Conservation (phyloP, 139 green algal species). For the Coelastrella sp. region DNA sequence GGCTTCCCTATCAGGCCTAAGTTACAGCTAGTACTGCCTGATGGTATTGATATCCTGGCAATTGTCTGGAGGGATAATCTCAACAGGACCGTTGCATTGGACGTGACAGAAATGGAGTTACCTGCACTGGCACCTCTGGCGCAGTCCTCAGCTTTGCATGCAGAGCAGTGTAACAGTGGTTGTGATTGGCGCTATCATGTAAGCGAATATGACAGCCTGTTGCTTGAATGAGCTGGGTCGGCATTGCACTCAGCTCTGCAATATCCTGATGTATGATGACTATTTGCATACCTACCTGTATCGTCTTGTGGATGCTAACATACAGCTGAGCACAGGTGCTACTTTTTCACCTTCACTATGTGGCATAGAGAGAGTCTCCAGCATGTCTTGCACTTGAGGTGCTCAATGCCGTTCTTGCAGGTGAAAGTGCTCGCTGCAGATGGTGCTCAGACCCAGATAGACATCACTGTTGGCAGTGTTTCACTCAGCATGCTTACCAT, state of each 20-base stretch:
- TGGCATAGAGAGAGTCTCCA: too few species aligned
- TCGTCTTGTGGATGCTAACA: too few species aligned
- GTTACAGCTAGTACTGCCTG: constrained; percentile 31
- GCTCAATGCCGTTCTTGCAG: neutral
- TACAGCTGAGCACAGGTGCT: neutral
- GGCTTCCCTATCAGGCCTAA: constrained; percentile 53
- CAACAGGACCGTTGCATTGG: constrained; percentile 54
- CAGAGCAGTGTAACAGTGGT: constrained; percentile 37
- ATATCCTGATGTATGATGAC: neutral
- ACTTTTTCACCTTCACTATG: neutral
- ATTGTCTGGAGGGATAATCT: constrained; percentile 57
- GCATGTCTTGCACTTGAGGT: neutral
- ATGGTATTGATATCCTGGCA: constrained; percentile 1
- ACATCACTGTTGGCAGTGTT: constrained; percentile 41
- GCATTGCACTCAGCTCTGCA: neutral
- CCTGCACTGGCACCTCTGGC: constrained; percentile 37
- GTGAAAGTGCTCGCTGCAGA: constrained; percentile 33
- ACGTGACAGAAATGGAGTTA: constrained; percentile 8
- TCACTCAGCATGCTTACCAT: constrained; percentile 21
- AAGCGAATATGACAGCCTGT: neutral
- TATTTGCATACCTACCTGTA: too few species aligned
- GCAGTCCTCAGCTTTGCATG: constrained; percentile 39
- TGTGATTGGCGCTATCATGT: constrained; percentile 51
- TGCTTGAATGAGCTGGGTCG: too few species aligned
- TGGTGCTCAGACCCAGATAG: constrained; percentile 52